phyloP scores from a whole-genome alignment of 1,139 yeast species.

The Meyerozyma guilliermondii region DNA sequence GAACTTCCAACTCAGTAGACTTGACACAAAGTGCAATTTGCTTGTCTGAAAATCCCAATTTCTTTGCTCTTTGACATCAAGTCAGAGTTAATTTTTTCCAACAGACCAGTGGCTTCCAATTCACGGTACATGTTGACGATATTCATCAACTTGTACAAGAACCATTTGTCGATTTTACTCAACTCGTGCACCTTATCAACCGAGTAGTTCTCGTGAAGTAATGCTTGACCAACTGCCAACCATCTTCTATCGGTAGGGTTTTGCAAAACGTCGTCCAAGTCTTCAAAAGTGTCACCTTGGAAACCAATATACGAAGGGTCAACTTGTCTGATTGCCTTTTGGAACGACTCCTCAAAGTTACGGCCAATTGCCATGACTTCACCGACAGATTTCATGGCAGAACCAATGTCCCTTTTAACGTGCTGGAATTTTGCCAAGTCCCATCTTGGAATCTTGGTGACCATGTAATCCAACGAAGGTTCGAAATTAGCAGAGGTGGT shows the following conservation, averaged over 20 bases:
- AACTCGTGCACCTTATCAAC: slow-evolving; percentile 90
- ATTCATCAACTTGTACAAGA: slow-evolving; percentile 84
- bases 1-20: slow-evolving; percentile 69
- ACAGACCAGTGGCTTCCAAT: slow-evolving; percentile 58
- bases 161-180: slow-evolving; percentile 94
- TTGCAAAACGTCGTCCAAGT: slow-evolving; percentile 72
- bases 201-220: slow-evolving; percentile 80
- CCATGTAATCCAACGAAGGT: slow-evolving; percentile 95
- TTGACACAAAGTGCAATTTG: slow-evolving; percentile 80
- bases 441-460: slow-evolving; percentile 98
- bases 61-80: slow-evolving; percentile 76
- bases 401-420: slow-evolving; percentile 87
- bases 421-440: slow-evolving; percentile 93
- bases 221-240: slow-evolving; percentile 97
- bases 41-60: slow-evolving; percentile 91
- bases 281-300: slow-evolving; percentile 82
- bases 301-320: slow-evolving; percentile 90
- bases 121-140: slow-evolving; percentile 84
- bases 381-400: slow-evolving; percentile 98
- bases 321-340: slow-evolving; percentile 95
- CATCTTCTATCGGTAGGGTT: slow-evolving; percentile 97
- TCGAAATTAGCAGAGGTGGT: slow-evolving; percentile 95
- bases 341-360: slow-evolving; percentile 95
- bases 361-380: slow-evolving; percentile 99
- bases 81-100: slow-evolving; percentile 55